phyloP scores from a whole-genome alignment of 106 monocot genomes.

The Gastrodia elata region DNA sequence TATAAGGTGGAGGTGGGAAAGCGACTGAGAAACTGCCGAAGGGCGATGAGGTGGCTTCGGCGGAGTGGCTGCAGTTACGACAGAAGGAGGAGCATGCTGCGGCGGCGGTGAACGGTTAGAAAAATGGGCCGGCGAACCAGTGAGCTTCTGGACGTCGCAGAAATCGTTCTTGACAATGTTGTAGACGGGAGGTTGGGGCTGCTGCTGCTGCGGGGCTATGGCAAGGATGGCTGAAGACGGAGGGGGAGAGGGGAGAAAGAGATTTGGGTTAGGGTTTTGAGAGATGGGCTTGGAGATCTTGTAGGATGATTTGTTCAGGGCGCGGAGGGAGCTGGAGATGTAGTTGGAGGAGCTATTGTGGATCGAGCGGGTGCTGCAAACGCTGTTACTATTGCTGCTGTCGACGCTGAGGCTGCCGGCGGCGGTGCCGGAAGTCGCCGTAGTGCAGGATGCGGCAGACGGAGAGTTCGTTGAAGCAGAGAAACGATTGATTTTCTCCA shows the following conservation, averaged over 20 bases:
- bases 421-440: background rate
- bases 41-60: background rate
- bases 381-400: background rate
- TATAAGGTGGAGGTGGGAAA: conserved; percentile 14
- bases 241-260: background rate
- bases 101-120: conserved; percentile 1
- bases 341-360: background rate
- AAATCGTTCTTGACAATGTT: conserved; percentile 84
- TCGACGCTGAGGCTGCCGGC: conserved; percentile 5
- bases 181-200: conserved; percentile 71
- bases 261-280: conserved; percentile 8
- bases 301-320: conserved; percentile 58
- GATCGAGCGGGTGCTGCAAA: background rate
- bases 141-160: conserved; percentile 81
- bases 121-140: conserved; percentile 51
- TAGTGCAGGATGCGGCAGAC: conserved; percentile 3
- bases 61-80: background rate
- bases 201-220: conserved; percentile 12
- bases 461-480: background rate
- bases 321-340: conserved; percentile 20
- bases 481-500: conserved; percentile 20
- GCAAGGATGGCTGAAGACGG: conserved; percentile 1
- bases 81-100: background rate
- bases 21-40: background rate
- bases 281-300: conserved; percentile 63